Conservation (phyloP, 257 asterid genomes). For the Echium plantagineum region DNA sequence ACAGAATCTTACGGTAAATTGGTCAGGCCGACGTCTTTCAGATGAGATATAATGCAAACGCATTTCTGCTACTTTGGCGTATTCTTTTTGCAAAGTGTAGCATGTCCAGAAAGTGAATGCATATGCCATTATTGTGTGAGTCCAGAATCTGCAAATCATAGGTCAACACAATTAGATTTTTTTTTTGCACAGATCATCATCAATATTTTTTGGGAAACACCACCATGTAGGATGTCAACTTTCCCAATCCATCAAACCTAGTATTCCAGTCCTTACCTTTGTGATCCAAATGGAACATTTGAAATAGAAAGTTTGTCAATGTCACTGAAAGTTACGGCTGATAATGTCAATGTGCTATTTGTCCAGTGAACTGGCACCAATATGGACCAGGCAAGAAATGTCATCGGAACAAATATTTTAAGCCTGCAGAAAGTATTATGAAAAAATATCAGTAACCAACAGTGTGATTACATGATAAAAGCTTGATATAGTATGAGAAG, state of each 20-base stretch:
- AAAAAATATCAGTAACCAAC: slow-evolving; percentile 8
- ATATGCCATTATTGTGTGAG: slow-evolving; percentile 86
- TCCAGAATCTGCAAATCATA: slow-evolving; percentile 64
- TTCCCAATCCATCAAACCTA: not conserved
- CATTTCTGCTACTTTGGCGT: slow-evolving; percentile 53
- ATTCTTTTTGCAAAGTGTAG: slow-evolving; percentile 55
- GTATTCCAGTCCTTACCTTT: slow-evolving; percentile 32
- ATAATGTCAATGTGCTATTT: slow-evolving; percentile 48
- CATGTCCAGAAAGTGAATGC: slow-evolving; percentile 93
- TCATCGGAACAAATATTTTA: slow-evolving; percentile 77
- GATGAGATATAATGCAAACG: slow-evolving; percentile 88
- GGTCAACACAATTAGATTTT: not conserved
- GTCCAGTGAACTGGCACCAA: slow-evolving; percentile 96
- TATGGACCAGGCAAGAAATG: slow-evolving; percentile 70
- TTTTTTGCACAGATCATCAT: too few species aligned
- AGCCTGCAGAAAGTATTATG: slow-evolving; percentile 42
- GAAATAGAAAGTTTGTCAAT: slow-evolving; percentile 92
- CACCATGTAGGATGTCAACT: not conserved
- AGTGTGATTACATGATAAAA: not conserved
- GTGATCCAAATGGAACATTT: slow-evolving; percentile 64
- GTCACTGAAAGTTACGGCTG: slow-evolving; percentile 44
- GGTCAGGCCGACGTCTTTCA: slow-evolving; percentile 87
- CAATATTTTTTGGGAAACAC: not conserved
- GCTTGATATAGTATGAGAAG: not conserved
- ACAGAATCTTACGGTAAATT: slow-evolving; percentile 58